Evolutionary conservation across 371 early-diverging fungal species (phyloP), one percentile per base, ranked within the genome.

Genomic region (Funneliformis caledonium): DNA sequence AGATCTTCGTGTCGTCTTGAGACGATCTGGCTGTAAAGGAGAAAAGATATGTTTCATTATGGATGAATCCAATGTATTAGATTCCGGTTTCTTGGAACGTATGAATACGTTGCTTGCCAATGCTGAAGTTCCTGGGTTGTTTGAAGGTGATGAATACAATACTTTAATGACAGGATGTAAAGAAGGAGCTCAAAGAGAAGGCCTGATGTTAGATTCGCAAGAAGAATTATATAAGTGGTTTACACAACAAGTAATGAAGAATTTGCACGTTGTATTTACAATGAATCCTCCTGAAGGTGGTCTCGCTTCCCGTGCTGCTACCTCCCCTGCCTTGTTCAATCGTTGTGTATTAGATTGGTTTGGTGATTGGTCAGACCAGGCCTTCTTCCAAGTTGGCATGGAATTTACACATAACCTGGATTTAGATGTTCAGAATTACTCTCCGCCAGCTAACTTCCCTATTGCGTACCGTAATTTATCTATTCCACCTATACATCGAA

Each of bases 31-130:
- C 52, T 97, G 97, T 88, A 95, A 97, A 84, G 98, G 98, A 68
- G 99, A 99, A 86, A 97, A 97, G 90, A 93, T 99, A 59, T 96
- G 97, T 85, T 98, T 99, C 85, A 94, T 99, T 82, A 92, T 99
- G 91, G 99, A 99, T 82, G 99, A 99, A 86, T 95, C 96, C 65
- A 98, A 97, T 82, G 97, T 99, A 7, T 87, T 98, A 14, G 98
- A 98, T 79, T 91, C 97, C 59, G 97, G 96, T 78, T 98, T 99
- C 92, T 87, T 99, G 83, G 99, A 99, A 89, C 92, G 99, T 76
- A 99, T 99, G 97, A 99, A 99, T 86, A 99, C 99, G 2, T 88
- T 99, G 52, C 86, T 99, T 52, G 99, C 99, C 48, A 99, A 99
- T 82, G 96, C 98, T 9, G 99, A 99, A 87, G 96, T 99, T 4